Conservation (phyloP, 495 filamentous ascomycete genomes). For the Thermothielavioides terrestris region DNA sequence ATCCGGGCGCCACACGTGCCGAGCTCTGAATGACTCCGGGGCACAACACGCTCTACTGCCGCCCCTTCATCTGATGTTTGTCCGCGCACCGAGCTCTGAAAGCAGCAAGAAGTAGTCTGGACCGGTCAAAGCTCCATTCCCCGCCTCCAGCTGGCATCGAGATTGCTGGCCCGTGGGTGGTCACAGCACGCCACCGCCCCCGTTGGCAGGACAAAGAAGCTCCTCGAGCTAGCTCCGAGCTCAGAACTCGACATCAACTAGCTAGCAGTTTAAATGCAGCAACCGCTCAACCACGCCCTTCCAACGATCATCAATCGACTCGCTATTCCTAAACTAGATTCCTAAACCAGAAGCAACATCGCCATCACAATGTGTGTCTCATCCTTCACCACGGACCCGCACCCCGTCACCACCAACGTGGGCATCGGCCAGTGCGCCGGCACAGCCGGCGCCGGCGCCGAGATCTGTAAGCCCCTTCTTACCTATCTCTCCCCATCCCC, state of each 20-base stretch:
- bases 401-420: conserved; percentile 1
- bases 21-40: too few species aligned
- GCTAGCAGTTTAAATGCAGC: too few species aligned
- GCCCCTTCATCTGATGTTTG: background rate
- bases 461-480: background rate
- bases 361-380: background rate
- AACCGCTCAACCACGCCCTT: too few species aligned
- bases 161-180: background rate
- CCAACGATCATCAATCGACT: too few species aligned
- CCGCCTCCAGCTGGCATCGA: background rate
- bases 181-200: background rate
- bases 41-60: too few species aligned
- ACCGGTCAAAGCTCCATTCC: background rate
- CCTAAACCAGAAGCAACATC: too few species aligned
- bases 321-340: too few species aligned
- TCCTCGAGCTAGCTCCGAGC: too few species aligned
- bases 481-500: background rate
- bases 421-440: conserved; percentile 3
- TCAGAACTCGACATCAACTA: too few species aligned
- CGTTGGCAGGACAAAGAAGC: background rate
- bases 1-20: too few species aligned
- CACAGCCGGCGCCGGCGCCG: background rate
- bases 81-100: background rate
- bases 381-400: background rate
- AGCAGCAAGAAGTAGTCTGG: background rate